Conservation (phyloP, 2,329 filamentous ascomycete genomes). For the Aspergillus unguis region DNA sequence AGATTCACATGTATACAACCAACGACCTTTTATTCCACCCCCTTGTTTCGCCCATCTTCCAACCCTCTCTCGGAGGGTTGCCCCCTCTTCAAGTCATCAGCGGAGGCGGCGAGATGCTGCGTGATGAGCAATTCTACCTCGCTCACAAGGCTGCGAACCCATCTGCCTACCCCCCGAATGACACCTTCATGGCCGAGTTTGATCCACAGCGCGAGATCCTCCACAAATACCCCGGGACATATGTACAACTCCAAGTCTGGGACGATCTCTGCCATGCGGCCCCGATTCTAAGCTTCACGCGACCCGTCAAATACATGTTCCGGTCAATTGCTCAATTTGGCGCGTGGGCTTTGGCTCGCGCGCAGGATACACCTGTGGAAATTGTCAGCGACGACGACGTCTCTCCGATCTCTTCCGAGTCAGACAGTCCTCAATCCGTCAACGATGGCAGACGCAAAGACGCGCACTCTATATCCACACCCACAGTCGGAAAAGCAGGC, state of each 20-base stretch:
- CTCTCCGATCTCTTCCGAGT: slow-evolving; percentile 66
- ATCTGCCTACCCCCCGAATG: slow-evolving; percentile 66
- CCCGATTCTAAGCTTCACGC: slow-evolving; percentile 89
- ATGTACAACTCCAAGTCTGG: slow-evolving; percentile 94
- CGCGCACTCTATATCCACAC: slow-evolving; percentile 21
- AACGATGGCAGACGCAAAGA: slow-evolving; percentile 9
- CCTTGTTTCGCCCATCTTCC: slow-evolving; percentile 81
- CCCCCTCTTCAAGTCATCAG: slow-evolving; percentile 83
- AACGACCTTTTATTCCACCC: slow-evolving; percentile 85
- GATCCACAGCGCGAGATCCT: slow-evolving; percentile 55
- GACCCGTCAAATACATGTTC: slow-evolving; percentile 96
- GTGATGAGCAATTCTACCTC: slow-evolving; percentile 92
- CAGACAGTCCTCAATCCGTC: slow-evolving; percentile 17
- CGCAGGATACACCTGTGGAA: slow-evolving; percentile 75
- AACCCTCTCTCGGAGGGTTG: slow-evolving; percentile 83
- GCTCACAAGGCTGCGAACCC: slow-evolving; percentile 94
- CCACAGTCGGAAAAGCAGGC: slow-evolving; percentile 76
- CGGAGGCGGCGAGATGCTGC: slow-evolving; percentile 82
- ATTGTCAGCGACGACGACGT: slow-evolving; percentile 75
- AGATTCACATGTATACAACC: slow-evolving; percentile 84
- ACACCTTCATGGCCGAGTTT: slow-evolving; percentile 60
- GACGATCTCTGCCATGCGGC: slow-evolving; percentile 91
- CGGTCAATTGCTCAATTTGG: slow-evolving; percentile 88
- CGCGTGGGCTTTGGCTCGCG: slow-evolving; percentile 81
- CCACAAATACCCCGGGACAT: slow-evolving; percentile 71